Evolutionary conservation across 371 early-diverging fungal genomes (phyloP).

Genomic region (Mortierella sp.): DNA sequence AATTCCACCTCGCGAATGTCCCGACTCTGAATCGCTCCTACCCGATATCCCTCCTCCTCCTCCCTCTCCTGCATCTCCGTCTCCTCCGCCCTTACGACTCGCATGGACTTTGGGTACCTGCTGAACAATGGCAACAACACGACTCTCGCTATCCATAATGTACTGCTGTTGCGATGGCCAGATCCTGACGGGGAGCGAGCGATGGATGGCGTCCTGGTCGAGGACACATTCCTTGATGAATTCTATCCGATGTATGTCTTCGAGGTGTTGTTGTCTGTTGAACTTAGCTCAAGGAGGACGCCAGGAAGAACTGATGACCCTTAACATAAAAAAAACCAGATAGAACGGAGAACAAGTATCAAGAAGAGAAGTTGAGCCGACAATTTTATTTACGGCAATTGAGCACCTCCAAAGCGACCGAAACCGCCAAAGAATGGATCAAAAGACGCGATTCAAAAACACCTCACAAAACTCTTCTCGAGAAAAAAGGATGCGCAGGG

Average conservation of each 20-base stretch:
- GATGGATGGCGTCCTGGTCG: slow-evolving; percentile 28
- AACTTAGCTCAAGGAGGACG: not conserved
- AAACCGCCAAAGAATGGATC: not conserved
- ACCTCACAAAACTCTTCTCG: not conserved
- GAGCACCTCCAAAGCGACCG: not conserved
- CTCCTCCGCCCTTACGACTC: not conserved
- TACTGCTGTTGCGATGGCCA: slow-evolving; percentile 31
- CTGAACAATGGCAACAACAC: slow-evolving; percentile 4
- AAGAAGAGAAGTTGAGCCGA: not conserved
- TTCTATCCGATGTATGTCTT: slow-evolving; percentile 17
- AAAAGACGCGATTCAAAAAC: not conserved
- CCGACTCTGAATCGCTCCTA: not conserved
- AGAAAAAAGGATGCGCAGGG: not conserved
- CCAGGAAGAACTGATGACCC: too few species aligned
- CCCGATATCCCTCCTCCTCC: not conserved
- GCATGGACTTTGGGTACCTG: not conserved
- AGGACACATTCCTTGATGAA: slow-evolving; percentile 22
- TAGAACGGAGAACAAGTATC: too few species aligned
- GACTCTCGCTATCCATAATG: slow-evolving; percentile 15
- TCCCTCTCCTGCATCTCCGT: too few species aligned
- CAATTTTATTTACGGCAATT: not conserved
- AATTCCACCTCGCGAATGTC: not conserved
- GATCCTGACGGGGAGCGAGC: slow-evolving; percentile 33
- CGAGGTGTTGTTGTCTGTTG: slow-evolving; percentile 10
- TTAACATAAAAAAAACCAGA: too few species aligned